Conservation (phyloP, 2,329 filamentous ascomycete genomes). For the Gnomoniopsis sp. region DNA sequence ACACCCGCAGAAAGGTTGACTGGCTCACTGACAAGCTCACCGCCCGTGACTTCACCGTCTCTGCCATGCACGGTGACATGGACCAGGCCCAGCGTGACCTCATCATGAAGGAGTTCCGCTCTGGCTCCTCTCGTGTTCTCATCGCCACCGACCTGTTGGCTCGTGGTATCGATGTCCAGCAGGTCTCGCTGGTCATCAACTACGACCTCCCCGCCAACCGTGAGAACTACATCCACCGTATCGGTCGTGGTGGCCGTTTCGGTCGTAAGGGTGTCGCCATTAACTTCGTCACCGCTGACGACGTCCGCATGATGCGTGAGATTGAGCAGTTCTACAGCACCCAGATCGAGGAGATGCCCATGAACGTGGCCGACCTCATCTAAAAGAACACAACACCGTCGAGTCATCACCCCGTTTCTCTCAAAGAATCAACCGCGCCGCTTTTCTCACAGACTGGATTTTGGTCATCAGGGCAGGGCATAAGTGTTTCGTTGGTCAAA, state of each 20-base stretch:
- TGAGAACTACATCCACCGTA: slow-evolving; percentile 99
- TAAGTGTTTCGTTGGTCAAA: slow-evolving; percentile 18
- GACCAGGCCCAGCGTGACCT: slow-evolving; percentile 96
- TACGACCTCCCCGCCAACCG: slow-evolving; percentile 97
- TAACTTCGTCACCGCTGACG: slow-evolving; percentile 98
- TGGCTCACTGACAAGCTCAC: slow-evolving; percentile 99
- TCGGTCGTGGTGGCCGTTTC: slow-evolving; percentile 91
- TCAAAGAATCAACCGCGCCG: slow-evolving; percentile 14
- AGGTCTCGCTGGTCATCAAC: slow-evolving; percentile 97
- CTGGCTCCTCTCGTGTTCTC: slow-evolving; percentile 91
- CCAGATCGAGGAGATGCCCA: slow-evolving; percentile 98
- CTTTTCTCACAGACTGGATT: slow-evolving; percentile 13
- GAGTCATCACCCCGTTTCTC: slow-evolving; percentile 14
- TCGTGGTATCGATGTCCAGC: slow-evolving; percentile 97
- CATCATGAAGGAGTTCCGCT: slow-evolving; percentile 99
- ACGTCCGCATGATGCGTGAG: slow-evolving; percentile 94
- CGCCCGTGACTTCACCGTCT: slow-evolving; percentile 97
- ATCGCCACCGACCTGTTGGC: slow-evolving; percentile 99
- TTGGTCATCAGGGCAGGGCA: slow-evolving; percentile 12
- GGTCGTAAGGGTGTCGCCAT: slow-evolving; percentile 98
- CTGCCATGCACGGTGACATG: slow-evolving; percentile 99
- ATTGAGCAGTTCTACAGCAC: slow-evolving; percentile 77
- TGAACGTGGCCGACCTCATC: slow-evolving; percentile 75
- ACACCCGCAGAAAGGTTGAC: slow-evolving; percentile 97
- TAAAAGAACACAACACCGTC: slow-evolving; percentile 9